phyloP scores from a whole-genome alignment of 2,329 filamentous ascomycete genomes.

The Sporothrix luriei region DNA sequence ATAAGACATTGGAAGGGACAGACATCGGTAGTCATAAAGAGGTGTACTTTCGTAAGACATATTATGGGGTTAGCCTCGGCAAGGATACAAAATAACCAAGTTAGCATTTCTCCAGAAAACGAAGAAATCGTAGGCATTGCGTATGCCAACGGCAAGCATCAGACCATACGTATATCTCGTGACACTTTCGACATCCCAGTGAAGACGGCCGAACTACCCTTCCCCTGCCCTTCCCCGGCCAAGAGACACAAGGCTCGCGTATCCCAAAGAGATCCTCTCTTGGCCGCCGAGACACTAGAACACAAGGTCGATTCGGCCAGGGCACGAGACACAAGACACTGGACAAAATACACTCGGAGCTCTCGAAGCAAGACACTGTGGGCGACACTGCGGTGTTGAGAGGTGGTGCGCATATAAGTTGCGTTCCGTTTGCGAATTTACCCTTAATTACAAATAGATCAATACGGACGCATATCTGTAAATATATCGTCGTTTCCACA shows the following conservation, averaged over 20 bases:
- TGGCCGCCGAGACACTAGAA: constrained; percentile 10
- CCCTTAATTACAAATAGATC: background rate
- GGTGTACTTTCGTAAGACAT: background rate
- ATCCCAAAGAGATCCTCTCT: constrained; percentile 1
- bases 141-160: background rate
- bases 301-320: background rate
- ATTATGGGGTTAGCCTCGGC: no score
- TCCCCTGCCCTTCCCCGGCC: background rate
- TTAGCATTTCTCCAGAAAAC: background rate
- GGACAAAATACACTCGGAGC: background rate
- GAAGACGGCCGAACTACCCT: constrained; percentile 9
- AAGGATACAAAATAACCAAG: background rate
- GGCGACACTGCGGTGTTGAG: background rate
- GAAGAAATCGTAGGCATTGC: background rate
- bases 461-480: background rate
- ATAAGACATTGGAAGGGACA: constrained; percentile 5
- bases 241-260: background rate
- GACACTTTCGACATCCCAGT: background rate
- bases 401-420: background rate
- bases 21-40: background rate
- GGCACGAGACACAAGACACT: constrained; percentile 19
- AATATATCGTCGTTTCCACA: background rate
- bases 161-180: constrained; percentile 7
- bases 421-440: background rate
- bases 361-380: constrained; percentile 3